Evolutionary conservation across 306 rosid genomes (phyloP).

Genomic region (Arachis stenosperma): DNA sequence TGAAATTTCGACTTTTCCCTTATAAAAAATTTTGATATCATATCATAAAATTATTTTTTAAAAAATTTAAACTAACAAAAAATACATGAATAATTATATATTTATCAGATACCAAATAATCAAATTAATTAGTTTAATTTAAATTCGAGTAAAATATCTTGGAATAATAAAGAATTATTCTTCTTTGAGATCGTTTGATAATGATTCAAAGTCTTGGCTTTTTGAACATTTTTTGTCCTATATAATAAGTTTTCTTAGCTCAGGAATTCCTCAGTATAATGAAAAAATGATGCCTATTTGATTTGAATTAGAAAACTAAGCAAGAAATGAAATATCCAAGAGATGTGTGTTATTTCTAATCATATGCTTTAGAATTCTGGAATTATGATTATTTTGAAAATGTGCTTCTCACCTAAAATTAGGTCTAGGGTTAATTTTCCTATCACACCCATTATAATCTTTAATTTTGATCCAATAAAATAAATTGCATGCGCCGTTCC

Average conservation of each 20-base stretch:
- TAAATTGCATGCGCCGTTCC: conserved; percentile 8
- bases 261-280: too few relatives aligned
- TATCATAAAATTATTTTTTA: too few relatives aligned
- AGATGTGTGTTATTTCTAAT: neutral
- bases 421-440: conserved; percentile 36
- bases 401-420: conserved; percentile 37
- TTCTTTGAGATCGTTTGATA: neutral
- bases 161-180: too few relatives aligned
- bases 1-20: too few relatives aligned
- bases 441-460: conserved; percentile 20
- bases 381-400: conserved; percentile 31
- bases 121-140: too few relatives aligned
- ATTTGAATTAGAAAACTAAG: neutral
- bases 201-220: neutral
- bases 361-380: conserved; percentile 4
- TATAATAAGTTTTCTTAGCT: too few relatives aligned
- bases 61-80: too few relatives aligned
- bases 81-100: too few relatives aligned
- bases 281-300: neutral
- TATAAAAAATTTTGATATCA: too few relatives aligned
- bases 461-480: neutral
- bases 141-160: too few relatives aligned
- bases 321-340: neutral
- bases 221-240: neutral
- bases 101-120: too few relatives aligned